phyloP scores from a whole-genome alignment of 495 filamentous ascomycete species.

The Poronia punctata region DNA sequence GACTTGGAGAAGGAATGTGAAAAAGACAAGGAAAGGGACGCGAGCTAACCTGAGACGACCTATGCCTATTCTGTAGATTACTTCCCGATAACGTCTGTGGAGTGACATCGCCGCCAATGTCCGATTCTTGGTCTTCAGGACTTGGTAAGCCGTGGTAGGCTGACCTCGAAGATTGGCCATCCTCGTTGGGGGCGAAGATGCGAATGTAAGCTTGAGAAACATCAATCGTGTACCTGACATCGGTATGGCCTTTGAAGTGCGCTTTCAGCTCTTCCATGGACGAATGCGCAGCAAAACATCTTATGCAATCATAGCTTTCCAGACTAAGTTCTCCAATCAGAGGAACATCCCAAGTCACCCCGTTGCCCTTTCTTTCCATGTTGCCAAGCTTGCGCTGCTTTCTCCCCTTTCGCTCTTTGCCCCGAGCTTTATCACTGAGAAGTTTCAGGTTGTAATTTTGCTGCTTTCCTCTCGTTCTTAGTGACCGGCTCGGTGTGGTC shows the following conservation, averaged over 20 bases:
- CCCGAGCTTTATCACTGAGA: slow-evolving; percentile 40
- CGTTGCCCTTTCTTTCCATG: slow-evolving; percentile 20
- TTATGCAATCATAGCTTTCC: slow-evolving; percentile 35
- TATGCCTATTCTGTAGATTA: slow-evolving; percentile 10
- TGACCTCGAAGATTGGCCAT: slow-evolving; percentile 16
- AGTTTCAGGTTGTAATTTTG: slow-evolving; percentile 49
- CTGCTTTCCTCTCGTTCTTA: slow-evolving; percentile 33
- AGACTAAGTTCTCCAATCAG: slow-evolving; percentile 35
- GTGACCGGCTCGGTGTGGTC: slow-evolving; percentile 33
- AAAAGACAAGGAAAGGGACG: neutral
- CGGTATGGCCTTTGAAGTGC: slow-evolving; percentile 38
- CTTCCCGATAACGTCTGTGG: slow-evolving; percentile 25
- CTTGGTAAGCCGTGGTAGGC: slow-evolving; percentile 12
- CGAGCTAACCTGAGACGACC: slow-evolving; percentile 11
- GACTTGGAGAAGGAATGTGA: neutral
- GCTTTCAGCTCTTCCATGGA: slow-evolving; percentile 36
- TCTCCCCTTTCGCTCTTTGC: slow-evolving; percentile 34
- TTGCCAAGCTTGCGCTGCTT: slow-evolving; percentile 30
- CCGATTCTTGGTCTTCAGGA: slow-evolving; percentile 19
- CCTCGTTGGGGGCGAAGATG: slow-evolving; percentile 20
- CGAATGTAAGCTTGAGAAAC: slow-evolving; percentile 15
- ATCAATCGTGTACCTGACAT: slow-evolving; percentile 40
- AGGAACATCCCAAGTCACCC: slow-evolving; percentile 38
- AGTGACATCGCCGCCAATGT: slow-evolving; percentile 14
- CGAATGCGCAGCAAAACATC: slow-evolving; percentile 37